Evolutionary conservation across 2,329 filamentous ascomycete genomes (phyloP).

Genomic region (Alternaria sp.): DNA sequence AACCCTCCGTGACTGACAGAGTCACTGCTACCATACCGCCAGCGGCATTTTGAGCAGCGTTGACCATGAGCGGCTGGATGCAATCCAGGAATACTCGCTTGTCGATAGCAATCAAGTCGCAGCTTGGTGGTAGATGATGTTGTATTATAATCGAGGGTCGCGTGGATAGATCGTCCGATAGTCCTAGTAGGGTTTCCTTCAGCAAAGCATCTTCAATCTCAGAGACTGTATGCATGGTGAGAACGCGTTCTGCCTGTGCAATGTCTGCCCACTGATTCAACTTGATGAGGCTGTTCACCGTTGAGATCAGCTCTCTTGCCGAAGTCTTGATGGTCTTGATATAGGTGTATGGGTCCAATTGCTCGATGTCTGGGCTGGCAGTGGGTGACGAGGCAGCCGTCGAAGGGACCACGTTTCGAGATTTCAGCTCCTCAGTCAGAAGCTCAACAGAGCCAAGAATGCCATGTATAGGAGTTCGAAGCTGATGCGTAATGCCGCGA

Average conservation of each 20-base stretch:
- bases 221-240: slow-evolving; percentile 36
- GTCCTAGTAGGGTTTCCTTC: slow-evolving; percentile 33
- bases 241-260: slow-evolving; percentile 27
- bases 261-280: slow-evolving; percentile 51
- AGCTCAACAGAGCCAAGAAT: slow-evolving; percentile 54
- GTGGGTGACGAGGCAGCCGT: slow-evolving; percentile 16
- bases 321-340: slow-evolving; percentile 49
- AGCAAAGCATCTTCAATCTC: slow-evolving; percentile 44
- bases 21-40: slow-evolving; percentile 48
- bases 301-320: slow-evolving; percentile 54
- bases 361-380: slow-evolving; percentile 21
- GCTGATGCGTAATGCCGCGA: slow-evolving; percentile 55
- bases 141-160: slow-evolving; percentile 44
- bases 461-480: slow-evolving; percentile 58
- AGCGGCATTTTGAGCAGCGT: slow-evolving; percentile 52
- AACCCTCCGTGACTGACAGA: slow-evolving; percentile 39
- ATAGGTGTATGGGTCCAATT: slow-evolving; percentile 30
- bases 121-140: slow-evolving; percentile 36
- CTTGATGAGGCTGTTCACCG: slow-evolving; percentile 55
- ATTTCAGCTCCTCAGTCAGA: slow-evolving; percentile 51
- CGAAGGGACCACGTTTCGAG: slow-evolving; percentile 21
- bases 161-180: slow-evolving; percentile 37
- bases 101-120: slow-evolving; percentile 46
- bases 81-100: slow-evolving; percentile 52
- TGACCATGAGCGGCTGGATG: slow-evolving; percentile 51